A percentile compares a stretch with the other conserved stretches of the same genome.
These are phyloP conservation scores for Aspergillus ochraceus DNA, from an alignment of 2,329 filamentous ascomycete genomes.

Conservation along the genomic window DNA sequence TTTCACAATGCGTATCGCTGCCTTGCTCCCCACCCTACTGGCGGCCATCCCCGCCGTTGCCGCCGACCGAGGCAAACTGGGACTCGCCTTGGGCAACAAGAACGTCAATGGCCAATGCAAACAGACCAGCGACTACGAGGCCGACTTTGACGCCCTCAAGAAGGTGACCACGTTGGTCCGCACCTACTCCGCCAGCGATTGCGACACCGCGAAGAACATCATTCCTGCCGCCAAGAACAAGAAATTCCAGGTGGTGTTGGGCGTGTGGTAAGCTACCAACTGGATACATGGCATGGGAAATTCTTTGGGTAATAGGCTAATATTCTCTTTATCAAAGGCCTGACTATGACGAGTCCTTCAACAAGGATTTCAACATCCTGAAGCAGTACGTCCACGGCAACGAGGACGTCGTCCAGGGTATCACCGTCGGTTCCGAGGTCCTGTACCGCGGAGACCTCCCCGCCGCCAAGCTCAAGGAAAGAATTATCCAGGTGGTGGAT, in stretches of 20 bases:
- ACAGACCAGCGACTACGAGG: conserved; percentile 60
- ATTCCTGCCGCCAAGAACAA: conserved; percentile 65
- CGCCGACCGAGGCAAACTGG: conserved; percentile 57
- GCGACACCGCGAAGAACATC: conserved; percentile 62
- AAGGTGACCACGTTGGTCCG: conserved; percentile 59
- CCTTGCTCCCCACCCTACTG: conserved; percentile 42
- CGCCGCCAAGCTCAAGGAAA: conserved; percentile 57
- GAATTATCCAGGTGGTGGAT: conserved; percentile 62
- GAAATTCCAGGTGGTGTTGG: conserved; percentile 67
- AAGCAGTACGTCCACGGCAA: conserved; percentile 43
- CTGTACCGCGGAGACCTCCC: conserved; percentile 70
- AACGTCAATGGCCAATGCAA: conserved; percentile 64
- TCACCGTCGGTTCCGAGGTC: conserved; percentile 70
- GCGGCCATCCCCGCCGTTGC: conserved; percentile 50
- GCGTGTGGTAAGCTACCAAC: conserved; percentile 59
- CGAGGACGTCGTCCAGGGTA: conserved; percentile 63
- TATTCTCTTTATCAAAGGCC: conserved; percentile 47
- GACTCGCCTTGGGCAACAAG: conserved; percentile 68
- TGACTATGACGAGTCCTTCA: conserved; percentile 62
- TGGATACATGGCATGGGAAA: background rate
- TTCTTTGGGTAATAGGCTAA: background rate
- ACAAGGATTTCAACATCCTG: conserved; percentile 61
- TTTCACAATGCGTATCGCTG: conserved; percentile 46
- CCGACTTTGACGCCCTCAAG: conserved; percentile 64
- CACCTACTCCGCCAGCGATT: conserved; percentile 67